Conservation (phyloP, 73 alveolate species). For the Tetrahymena malaccensis region DNA sequence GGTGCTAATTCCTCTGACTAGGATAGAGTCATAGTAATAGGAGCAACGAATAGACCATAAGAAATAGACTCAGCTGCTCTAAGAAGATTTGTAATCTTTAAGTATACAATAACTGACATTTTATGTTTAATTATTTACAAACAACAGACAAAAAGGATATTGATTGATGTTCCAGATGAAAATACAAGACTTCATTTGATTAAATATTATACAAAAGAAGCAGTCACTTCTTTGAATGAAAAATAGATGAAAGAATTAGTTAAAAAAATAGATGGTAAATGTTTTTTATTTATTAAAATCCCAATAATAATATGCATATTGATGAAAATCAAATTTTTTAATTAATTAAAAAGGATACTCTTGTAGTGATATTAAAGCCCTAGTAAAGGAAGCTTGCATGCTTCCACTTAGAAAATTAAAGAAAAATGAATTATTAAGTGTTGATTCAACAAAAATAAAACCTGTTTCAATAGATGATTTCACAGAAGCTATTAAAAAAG, state of each 20-base stretch:
- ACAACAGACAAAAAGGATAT: slow-evolving; percentile 8
- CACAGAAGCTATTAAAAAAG: neutral
- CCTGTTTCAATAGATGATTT: slow-evolving; percentile 28
- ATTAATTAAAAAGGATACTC: slow-evolving; percentile 12
- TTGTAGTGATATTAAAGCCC: slow-evolving; percentile 40
- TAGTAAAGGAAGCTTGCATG: slow-evolving; percentile 40
- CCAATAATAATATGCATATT: too few species aligned
- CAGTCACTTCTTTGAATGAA: neutral
- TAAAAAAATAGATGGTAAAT: slow-evolving; percentile 13
- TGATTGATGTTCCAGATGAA: slow-evolving; percentile 34
- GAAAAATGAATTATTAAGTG: neutral
- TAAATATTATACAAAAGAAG: neutral
- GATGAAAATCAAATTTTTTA: neutral
- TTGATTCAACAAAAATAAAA: slow-evolving; percentile 1
- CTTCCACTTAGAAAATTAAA: slow-evolving; percentile 24
- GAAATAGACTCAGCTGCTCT: slow-evolving; percentile 37
- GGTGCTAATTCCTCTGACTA: slow-evolving; percentile 80
- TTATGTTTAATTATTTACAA: neutral
- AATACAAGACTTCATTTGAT: slow-evolving; percentile 3
- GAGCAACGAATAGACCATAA: slow-evolving; percentile 41
- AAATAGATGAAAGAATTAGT: neutral
- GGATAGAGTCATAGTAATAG: slow-evolving; percentile 73
- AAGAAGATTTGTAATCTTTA: slow-evolving; percentile 19
- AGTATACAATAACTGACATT: neutral
- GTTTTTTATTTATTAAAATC: too few species aligned